Evolutionary conservation across 371 early-diverging fungal species (phyloP).

Genomic region (Syncephalastrum sp.): DNA sequence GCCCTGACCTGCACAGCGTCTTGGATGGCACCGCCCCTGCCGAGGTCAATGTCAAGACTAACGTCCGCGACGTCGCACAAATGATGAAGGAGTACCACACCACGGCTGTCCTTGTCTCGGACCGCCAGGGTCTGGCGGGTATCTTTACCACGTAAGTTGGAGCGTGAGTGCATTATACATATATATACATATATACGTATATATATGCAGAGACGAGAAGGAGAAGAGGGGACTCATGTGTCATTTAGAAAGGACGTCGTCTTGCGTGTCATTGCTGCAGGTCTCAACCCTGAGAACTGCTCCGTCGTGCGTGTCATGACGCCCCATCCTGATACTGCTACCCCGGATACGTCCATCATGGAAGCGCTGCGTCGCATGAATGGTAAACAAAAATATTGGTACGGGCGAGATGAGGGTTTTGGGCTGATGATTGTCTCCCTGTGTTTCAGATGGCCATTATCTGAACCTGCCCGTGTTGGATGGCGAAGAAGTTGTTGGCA

Average conservation of each 20-base stretch:
- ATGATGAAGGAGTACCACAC: slow-evolving; percentile 85
- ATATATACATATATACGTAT: no score
- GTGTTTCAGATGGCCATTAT: slow-evolving; percentile 82
- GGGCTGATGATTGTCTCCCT: slow-evolving; percentile 2
- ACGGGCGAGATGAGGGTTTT: no score
- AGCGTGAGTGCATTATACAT: not conserved
- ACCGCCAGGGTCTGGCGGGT: slow-evolving; percentile 82
- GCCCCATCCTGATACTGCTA: slow-evolving; percentile 94
- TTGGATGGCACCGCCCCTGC: slow-evolving; percentile 74
- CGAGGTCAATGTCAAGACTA: slow-evolving; percentile 75
- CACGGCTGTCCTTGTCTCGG: slow-evolving; percentile 90
- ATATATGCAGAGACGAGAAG: no score
- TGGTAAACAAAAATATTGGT: slow-evolving; percentile 43
- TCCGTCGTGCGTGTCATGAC: slow-evolving; percentile 97
- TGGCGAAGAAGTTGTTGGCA: slow-evolving; percentile 75
- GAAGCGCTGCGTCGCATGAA: slow-evolving; percentile 96
- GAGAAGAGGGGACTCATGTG: no score
- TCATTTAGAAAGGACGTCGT: slow-evolving; percentile 80
- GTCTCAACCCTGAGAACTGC: slow-evolving; percentile 86
- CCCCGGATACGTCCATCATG: slow-evolving; percentile 79
- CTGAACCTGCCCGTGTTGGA: slow-evolving; percentile 95
- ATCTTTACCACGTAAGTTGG: slow-evolving; percentile 73
- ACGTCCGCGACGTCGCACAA: slow-evolving; percentile 86
- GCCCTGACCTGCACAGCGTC: slow-evolving; percentile 84
- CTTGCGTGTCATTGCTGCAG: slow-evolving; percentile 93